Conservation (phyloP, 805 yeast species). For the Saccharomycopsis microspora region DNA sequence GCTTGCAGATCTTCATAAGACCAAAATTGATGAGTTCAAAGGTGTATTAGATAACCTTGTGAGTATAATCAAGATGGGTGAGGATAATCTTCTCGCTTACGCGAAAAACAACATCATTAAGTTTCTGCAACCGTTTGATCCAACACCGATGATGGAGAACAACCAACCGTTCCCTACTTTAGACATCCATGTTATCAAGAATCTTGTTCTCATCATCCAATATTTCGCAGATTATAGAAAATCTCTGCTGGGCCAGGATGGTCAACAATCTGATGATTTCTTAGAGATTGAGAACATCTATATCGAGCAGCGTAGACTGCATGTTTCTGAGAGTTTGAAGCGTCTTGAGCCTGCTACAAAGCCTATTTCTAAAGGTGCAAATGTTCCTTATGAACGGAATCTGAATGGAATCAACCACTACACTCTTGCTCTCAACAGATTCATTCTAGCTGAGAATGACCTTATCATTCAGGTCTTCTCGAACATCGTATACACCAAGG, state of each 20-base stretch:
- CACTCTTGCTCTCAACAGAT: conserved; percentile 38
- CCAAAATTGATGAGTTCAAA: conserved; percentile 38
- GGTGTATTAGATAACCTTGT: conserved; percentile 57
- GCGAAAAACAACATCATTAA: conserved; percentile 35
- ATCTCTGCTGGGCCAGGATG: conserved; percentile 15
- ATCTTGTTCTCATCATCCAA: conserved; percentile 19
- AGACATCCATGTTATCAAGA: conserved; percentile 17
- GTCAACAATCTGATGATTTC: conserved; percentile 19
- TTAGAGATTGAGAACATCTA: conserved; percentile 26
- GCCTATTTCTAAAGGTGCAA: conserved; percentile 26
- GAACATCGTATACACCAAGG: conserved; percentile 10
- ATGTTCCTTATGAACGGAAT: conserved; percentile 48
- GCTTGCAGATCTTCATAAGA: conserved; percentile 15
- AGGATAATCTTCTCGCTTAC: conserved; percentile 37
- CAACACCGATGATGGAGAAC: conserved; percentile 29
- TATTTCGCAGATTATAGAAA: conserved; percentile 14
- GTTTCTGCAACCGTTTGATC: conserved; percentile 32
- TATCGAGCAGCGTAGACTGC: conserved; percentile 30
- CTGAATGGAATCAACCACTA: conserved; percentile 46
- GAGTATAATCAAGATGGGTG: conserved; percentile 44
- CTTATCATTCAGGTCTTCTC: conserved; percentile 33
- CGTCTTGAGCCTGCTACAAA: conserved; percentile 35
- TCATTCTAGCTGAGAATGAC: conserved; percentile 38
- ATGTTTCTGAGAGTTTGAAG: conserved; percentile 32
- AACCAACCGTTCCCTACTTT: conserved; percentile 14